These are phyloP conservation scores for Venustampulla echinocandica DNA, from an alignment of 495 filamentous ascomycete species.

Conservation along the genomic window DNA sequence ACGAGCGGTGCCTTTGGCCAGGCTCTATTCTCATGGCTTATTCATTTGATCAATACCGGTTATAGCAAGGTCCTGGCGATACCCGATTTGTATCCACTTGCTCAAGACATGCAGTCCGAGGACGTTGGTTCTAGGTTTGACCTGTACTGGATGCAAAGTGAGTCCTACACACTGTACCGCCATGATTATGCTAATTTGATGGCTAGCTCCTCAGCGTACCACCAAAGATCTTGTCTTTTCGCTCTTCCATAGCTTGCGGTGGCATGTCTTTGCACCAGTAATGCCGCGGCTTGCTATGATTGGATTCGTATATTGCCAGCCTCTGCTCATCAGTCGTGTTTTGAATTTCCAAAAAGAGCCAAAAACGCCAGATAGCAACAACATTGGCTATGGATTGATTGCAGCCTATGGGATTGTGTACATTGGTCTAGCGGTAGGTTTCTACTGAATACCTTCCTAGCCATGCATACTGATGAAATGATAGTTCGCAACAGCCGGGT, in stretches of 20 bases:
- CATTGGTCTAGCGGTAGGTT: slow-evolving; percentile 43
- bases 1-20: slow-evolving; percentile 44
- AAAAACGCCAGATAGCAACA: neutral
- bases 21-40: slow-evolving; percentile 52
- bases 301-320: neutral
- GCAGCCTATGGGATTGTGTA: slow-evolving; percentile 55
- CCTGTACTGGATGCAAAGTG: too few species aligned
- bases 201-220: too few species aligned
- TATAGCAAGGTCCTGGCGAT: slow-evolving; percentile 29
- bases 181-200: too few species aligned
- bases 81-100: too few species aligned
- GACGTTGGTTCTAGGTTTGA: too few species aligned
- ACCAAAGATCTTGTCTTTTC: too few species aligned
- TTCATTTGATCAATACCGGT: slow-evolving; percentile 40
- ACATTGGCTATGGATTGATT: slow-evolving; percentile 49
- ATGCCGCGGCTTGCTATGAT: neutral
- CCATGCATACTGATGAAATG: neutral
- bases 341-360: neutral
- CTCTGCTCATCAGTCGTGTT: neutral
- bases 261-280: neutral
- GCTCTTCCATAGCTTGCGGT: neutral
- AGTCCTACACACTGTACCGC: too few species aligned
- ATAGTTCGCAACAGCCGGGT: neutral
- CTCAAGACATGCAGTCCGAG: too few species aligned
- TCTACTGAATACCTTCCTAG: neutral